These are phyloP conservation scores for Stentor roeselii DNA, from an alignment of 73 alveolate genomes.

Conservation along the genomic window DNA sequence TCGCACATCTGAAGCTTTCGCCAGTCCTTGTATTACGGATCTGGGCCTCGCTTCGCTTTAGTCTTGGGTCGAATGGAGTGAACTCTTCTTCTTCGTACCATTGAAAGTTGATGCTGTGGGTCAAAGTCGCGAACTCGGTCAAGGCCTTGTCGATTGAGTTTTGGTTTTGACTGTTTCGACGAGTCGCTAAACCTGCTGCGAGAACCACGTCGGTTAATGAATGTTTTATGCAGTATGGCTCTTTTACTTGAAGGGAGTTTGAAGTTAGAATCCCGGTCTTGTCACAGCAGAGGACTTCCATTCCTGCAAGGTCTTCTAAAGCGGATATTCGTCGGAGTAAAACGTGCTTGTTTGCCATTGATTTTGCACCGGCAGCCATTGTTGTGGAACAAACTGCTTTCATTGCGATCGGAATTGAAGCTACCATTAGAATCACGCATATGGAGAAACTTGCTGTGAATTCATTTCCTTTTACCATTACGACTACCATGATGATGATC, in stretches of 20 bases:
- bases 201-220: not conserved
- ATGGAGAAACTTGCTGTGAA: not conserved
- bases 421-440: constrained; percentile 25
- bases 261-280: constrained; percentile 78
- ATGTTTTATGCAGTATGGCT: not conserved
- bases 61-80: constrained; percentile 32
- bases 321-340: constrained; percentile 72
- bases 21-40: constrained; percentile 1
- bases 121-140: not conserved
- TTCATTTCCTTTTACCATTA: not conserved
- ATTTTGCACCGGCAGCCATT: constrained; percentile 54
- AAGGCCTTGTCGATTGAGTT: constrained; percentile 22
- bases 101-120: not conserved
- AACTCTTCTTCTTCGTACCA: constrained; percentile 23
- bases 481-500: not conserved
- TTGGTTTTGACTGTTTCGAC: not conserved
- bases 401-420: constrained; percentile 32
- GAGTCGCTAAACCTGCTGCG: constrained; percentile 27
- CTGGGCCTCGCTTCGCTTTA: constrained; percentile 16
- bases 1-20: constrained; percentile 21
- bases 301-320: constrained; percentile 77
- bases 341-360: constrained; percentile 50
- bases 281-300: constrained; percentile 77
- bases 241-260: constrained; percentile 43
- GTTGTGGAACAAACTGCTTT: constrained; percentile 26